Conservation (phyloP, 176 grass and related monocot genomes). For the Oryza nivara region DNA sequence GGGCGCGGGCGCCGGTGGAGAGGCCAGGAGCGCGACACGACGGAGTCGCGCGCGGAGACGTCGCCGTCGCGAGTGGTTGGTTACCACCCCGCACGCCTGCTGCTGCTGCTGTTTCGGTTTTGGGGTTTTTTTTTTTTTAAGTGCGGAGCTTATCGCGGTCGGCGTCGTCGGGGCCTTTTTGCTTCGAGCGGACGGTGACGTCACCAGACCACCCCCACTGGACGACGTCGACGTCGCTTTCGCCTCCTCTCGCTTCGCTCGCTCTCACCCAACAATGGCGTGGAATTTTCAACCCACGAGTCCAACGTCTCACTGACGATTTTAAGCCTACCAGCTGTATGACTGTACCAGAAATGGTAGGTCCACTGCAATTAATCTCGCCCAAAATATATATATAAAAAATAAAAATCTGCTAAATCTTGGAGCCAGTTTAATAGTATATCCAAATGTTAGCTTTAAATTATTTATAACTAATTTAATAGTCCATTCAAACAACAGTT, state of each 20-base stretch:
- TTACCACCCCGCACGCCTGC: background rate
- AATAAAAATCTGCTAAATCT: background rate
- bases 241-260: background rate
- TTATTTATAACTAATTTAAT: no score
- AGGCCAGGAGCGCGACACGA: background rate
- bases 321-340: background rate
- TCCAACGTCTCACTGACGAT: background rate
- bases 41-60: background rate
- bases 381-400: no score
- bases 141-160: background rate
- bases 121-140: no score
- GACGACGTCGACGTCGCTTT: no score
- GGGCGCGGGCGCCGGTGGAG: no score
- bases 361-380: background rate
- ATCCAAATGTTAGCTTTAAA: no score
- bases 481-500: no score
- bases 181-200: background rate
- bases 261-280: background rate
- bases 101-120: no score
- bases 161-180: background rate
- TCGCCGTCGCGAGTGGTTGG: slow-evolving; percentile 28
- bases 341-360: background rate
- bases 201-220: background rate
- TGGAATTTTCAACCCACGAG: background rate
- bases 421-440: no score